Base-by-base conservation (phyloP, 2,329 filamentous ascomycete species). In the Penicillium sp. region DNA sequence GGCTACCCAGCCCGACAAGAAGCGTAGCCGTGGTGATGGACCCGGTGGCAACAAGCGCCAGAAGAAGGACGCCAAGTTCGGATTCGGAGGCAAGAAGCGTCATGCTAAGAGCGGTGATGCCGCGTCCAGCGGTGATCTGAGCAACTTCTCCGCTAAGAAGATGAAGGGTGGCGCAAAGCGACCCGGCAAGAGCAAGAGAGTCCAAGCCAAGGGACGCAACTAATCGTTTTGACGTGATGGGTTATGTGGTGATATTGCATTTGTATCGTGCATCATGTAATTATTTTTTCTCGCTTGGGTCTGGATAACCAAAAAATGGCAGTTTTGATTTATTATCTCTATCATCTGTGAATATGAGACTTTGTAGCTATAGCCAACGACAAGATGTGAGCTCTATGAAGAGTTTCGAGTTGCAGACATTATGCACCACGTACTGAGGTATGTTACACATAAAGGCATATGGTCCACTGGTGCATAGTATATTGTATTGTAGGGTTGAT, bases 81-180 rank as follows among this genome's bases (percentile, higher is more conserved):
- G 94, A 25, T 96, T 93, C 69, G 94, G 94, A 58, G 94, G 94
- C 66, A 97, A 96, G 85, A 99, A 99, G 83, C 83, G 88, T 53
- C 87, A 91, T 72, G 77, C 82, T 54, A 99, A 99, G 84, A 96
- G 91, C 58, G 91, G 91, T 64, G 92, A 97, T 75, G 91, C 92
- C 46, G 72, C 83, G 59, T 95, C 90, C 62, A 91, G 87, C 44
- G 88, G 85, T 58, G 94, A 99, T 73, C 77, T 95, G 64, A 85
- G 85, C 59, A 85, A 84, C 1, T 97, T 95, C 78, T 91, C 88
- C 52, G 82, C 82, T 36, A 91, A 88, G 80, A 89, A 86, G 77
- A 96, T 96, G 90, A 96, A 96, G 82, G 81, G 69, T 51, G 71
- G 70, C 41, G 67, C 74, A 40, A 75, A 78, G 65, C 72, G 81